Evolutionary conservation across 352 stramenopile genomes (phyloP), one percentile per base, ranked within the genome.

Genomic region (Thalassiosira mediterranea): DNA sequence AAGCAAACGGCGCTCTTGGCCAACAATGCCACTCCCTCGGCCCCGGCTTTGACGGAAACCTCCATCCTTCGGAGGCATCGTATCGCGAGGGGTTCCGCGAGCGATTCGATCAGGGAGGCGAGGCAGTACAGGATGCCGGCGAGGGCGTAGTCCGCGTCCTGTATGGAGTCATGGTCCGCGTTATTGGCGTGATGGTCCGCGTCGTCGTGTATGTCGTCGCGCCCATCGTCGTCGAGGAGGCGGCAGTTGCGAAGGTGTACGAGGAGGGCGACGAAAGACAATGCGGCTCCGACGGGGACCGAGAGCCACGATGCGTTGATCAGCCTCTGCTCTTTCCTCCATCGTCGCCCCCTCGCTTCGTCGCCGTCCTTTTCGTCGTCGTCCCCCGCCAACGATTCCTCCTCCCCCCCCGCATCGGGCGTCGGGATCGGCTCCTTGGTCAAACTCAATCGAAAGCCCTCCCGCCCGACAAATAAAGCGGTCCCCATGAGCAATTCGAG

Each of bases 361-460:
- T 68, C 49, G 49, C 53, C 10, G 17, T 21, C 46, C 11, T 7
- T 34, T 47, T 46, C 26, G 15, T 31, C 46, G 52, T 65, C 26
- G 38, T 63, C 58, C 46, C 51, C 23, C 23, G 25, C 59, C 8
- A 3, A 11, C 57, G 23, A 10, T 19, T 57, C 46, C n/a, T n/a
- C n/a, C n/a, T n/a, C n/a, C n/a, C n/a, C n/a, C n/a, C n/a, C n/a
- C n/a, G n/a, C n/a, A n/a, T n/a, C n/a, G n/a, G n/a, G n/a, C n/a
- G n/a, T n/a, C n/a, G n/a, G n/a, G 34, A 29, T 15, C 53, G 70
- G 56, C 44, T 82, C 60, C 40, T 81, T 87, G 15, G 76, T 88
- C n/a, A 91, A 68, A 4, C 69, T 76, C 25, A 94, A 68, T 26
- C 88, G 84, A 79, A 92, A 91, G 15, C 86, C 86, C 69, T 94